A percentile compares a stretch with the other conserved stretches of the same genome.
phyloP scores from a whole-genome alignment of 1,284 basidiomycete species.

The Volvariella surrecta region DNA sequence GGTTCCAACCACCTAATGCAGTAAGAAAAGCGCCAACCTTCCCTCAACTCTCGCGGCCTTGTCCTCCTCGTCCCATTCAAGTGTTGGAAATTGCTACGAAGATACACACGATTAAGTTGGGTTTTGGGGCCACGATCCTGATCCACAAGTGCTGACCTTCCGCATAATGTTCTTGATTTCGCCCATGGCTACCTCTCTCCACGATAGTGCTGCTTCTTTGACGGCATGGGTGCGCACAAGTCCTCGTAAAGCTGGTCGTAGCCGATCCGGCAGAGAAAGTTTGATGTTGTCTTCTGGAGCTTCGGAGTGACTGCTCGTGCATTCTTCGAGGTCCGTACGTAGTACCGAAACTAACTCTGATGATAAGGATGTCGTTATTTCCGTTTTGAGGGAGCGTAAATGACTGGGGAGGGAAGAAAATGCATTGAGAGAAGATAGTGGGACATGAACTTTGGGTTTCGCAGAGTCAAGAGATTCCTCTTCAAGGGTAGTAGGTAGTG shows the following conservation, averaged over 20 bases:
- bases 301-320: slow-evolving; percentile 25
- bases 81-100: neutral
- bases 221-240: slow-evolving; percentile 70
- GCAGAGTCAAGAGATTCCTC: slow-evolving; percentile 16
- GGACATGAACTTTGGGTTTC: slow-evolving; percentile 22
- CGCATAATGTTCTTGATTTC: slow-evolving; percentile 59
- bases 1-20: neutral
- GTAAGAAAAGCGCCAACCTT: slow-evolving; percentile 12
- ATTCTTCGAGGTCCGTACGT: slow-evolving; percentile 55
- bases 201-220: slow-evolving; percentile 62
- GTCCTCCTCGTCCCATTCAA: slow-evolving; percentile 26
- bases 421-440: slow-evolving; percentile 59
- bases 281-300: slow-evolving; percentile 3
- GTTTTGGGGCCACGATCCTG: slow-evolving; percentile 21
- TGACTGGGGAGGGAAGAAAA: slow-evolving; percentile 66
- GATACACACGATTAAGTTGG: neutral
- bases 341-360: slow-evolving; percentile 70
- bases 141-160: slow-evolving; percentile 29
- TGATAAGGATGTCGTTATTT: slow-evolving; percentile 74
- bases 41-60: slow-evolving; percentile 8
- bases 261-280: slow-evolving; percentile 43
- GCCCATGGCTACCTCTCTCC: slow-evolving; percentile 68
- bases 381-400: slow-evolving; percentile 53
- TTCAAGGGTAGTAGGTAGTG: slow-evolving; percentile 28
- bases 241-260: slow-evolving; percentile 69